Conservation (phyloP, 495 filamentous ascomycete species). For the Penicillium diatomitis region DNA sequence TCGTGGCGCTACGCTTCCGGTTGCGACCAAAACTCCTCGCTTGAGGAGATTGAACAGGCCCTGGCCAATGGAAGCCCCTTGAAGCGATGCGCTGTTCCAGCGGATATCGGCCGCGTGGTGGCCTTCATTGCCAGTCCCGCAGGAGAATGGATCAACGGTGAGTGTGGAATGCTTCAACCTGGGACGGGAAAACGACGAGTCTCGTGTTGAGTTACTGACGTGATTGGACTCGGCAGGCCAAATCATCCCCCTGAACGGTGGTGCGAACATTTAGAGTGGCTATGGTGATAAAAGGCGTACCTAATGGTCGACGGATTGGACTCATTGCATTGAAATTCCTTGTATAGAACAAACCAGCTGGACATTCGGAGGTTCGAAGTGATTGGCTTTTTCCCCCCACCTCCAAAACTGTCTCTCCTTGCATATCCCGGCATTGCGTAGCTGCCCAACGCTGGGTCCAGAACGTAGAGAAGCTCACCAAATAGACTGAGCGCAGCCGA, state of each 20-base stretch:
- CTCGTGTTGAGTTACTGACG: too few relatives aligned
- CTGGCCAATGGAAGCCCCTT: slow-evolving; percentile 37
- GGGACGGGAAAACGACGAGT: neutral
- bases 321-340: too few relatives aligned
- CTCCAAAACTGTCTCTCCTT: too few relatives aligned
- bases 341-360: too few relatives aligned
- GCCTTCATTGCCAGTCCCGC: slow-evolving; percentile 46
- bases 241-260: slow-evolving; percentile 26
- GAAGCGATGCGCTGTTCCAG: slow-evolving; percentile 44
- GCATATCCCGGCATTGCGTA: too few relatives aligned
- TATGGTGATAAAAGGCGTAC: neutral
- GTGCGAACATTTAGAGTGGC: slow-evolving; percentile 22
- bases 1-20: slow-evolving; percentile 56
- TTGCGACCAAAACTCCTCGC: slow-evolving; percentile 25
- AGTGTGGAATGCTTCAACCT: slow-evolving; percentile 13
- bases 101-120: slow-evolving; percentile 51
- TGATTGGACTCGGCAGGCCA: slow-evolving; percentile 10
- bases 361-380: too few relatives aligned
- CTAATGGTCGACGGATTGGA: too few relatives aligned
- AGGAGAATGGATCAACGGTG: slow-evolving; percentile 55
- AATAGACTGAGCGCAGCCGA: too few relatives aligned
- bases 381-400: too few relatives aligned
- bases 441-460: too few relatives aligned
- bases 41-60: slow-evolving; percentile 35
- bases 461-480: too few relatives aligned